These are phyloP conservation scores for Hortiboletus rubellus DNA, from an alignment of 1,284 basidiomycete species.

Conservation along the genomic window DNA sequence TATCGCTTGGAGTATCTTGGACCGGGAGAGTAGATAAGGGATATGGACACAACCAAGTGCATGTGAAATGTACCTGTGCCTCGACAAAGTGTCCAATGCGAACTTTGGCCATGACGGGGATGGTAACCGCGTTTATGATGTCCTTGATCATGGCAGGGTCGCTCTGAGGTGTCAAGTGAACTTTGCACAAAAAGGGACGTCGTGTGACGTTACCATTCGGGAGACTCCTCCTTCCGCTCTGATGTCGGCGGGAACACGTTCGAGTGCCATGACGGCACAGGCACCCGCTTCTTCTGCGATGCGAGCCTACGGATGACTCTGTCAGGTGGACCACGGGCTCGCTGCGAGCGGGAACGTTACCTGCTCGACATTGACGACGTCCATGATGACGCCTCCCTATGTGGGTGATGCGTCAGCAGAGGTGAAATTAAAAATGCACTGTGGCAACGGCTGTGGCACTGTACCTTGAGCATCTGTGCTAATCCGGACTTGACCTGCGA, in stretches of 20 bases:
- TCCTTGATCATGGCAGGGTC: constrained; percentile 97
- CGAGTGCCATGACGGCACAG: constrained; percentile 96
- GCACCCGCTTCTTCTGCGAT: constrained; percentile 98
- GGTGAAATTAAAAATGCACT: not conserved
- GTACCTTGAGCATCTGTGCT: constrained; percentile 92
- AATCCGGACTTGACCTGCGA: constrained; percentile 87
- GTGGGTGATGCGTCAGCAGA: not conserved
- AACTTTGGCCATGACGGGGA: constrained; percentile 92
- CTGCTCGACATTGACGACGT: constrained; percentile 85
- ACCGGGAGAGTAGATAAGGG: not conserved
- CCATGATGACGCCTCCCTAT: constrained; percentile 90
- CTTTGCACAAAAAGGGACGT: not conserved
- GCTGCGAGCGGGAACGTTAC: constrained; percentile 33
- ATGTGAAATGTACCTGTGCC: constrained; percentile 65
- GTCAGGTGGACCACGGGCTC: not conserved
- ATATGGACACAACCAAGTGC: not conserved
- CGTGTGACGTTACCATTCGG: constrained; percentile 68
- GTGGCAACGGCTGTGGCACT: constrained; percentile 15
- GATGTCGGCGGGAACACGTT: constrained; percentile 96
- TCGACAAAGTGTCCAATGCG: constrained; percentile 98
- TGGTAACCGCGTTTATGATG: constrained; percentile 89
- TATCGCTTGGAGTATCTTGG: constrained; percentile 87
- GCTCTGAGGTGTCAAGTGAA: constrained; percentile 52
- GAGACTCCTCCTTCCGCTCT: constrained; percentile 88
- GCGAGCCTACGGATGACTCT: constrained; percentile 61